Evolutionary conservation across 1,139 yeast genomes (phyloP).

Genomic region (Petasospora rhodanensis): DNA sequence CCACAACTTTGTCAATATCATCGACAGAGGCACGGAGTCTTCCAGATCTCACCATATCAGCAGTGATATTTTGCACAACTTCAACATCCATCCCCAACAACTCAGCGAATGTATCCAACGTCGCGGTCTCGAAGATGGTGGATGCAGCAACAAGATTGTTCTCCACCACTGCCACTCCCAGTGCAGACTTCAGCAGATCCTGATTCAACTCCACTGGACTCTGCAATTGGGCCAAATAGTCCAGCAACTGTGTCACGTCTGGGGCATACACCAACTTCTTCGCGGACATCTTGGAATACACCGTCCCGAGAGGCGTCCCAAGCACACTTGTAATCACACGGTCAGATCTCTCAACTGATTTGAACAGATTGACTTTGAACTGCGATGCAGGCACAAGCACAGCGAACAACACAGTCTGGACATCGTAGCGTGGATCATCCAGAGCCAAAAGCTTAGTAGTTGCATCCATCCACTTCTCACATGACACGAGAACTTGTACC

Average conservation of each 20-base stretch:
- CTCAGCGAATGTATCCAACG: slow-evolving; percentile 13
- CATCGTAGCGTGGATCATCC: slow-evolving; percentile 13
- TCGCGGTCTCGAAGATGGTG: slow-evolving; percentile 18
- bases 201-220: not conserved
- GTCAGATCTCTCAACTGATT: slow-evolving; percentile 9
- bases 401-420: slow-evolving; percentile 12
- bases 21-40: slow-evolving; percentile 30
- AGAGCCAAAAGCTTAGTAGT: slow-evolving; percentile 14
- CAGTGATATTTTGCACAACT: slow-evolving; percentile 15
- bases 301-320: slow-evolving; percentile 8
- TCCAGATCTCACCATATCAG: slow-evolving; percentile 20
- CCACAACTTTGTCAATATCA: slow-evolving; percentile 32
- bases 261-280: slow-evolving; percentile 15
- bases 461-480: slow-evolving; percentile 21
- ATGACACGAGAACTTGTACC: slow-evolving; percentile 16
- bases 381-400: slow-evolving; percentile 13
- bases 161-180: slow-evolving; percentile 16
- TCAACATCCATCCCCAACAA: slow-evolving; percentile 9
- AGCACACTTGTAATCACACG: slow-evolving; percentile 6
- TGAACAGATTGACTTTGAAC: slow-evolving; percentile 12
- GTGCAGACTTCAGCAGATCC: not conserved
- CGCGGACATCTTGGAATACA: slow-evolving; percentile 15
- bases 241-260: slow-evolving; percentile 11
- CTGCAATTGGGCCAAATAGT: no score
- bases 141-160: slow-evolving; percentile 18